A percentile compares a stretch with the other conserved stretches of the same genome.
Conservation (phyloP, 2,329 filamentous ascomycete genomes). For the Dothideomycetes sp. region DNA sequence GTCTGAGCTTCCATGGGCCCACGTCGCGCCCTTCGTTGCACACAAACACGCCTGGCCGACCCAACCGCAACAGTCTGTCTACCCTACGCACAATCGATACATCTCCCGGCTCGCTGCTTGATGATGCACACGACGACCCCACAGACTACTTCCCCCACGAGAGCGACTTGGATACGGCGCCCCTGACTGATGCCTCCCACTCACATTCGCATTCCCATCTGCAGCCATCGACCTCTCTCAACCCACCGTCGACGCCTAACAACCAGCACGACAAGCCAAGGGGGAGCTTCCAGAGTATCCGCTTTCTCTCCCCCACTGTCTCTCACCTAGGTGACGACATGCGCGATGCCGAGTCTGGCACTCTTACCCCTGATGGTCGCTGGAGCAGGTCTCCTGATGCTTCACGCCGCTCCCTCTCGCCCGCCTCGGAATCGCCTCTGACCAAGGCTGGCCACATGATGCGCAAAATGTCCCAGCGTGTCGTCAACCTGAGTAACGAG, state of each 20-base stretch:
- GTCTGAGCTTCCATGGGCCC: slow-evolving; percentile 32
- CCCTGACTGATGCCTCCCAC: slow-evolving; percentile 45
- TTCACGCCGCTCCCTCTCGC: slow-evolving; percentile 35
- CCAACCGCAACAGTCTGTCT: slow-evolving; percentile 16
- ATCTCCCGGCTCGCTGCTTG: slow-evolving; percentile 15
- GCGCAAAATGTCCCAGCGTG: slow-evolving; percentile 81
- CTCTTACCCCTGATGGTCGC: slow-evolving; percentile 40
- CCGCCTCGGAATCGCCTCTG: slow-evolving; percentile 34
- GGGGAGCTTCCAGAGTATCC: slow-evolving; percentile 40
- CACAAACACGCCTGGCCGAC: slow-evolving; percentile 10
- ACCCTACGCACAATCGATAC: slow-evolving; percentile 18
- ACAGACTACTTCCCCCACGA: slow-evolving; percentile 42
- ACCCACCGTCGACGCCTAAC: neutral
- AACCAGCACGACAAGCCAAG: slow-evolving; percentile 34
- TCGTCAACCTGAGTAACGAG: slow-evolving; percentile 95
- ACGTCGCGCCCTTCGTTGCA: slow-evolving; percentile 14
- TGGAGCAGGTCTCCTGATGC: slow-evolving; percentile 40
- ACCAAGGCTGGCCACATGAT: slow-evolving; percentile 40
- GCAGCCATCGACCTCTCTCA: neutral
- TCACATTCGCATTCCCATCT: slow-evolving; percentile 26
- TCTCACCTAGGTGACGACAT: slow-evolving; percentile 51
- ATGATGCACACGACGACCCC: slow-evolving; percentile 40
- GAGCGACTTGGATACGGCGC: slow-evolving; percentile 47
- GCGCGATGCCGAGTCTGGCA: slow-evolving; percentile 47
- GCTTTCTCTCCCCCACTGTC: slow-evolving; percentile 36